Evolutionary conservation across 352 stramenopile species (phyloP).

Genomic region (Phytophthora gonapodyides): DNA sequence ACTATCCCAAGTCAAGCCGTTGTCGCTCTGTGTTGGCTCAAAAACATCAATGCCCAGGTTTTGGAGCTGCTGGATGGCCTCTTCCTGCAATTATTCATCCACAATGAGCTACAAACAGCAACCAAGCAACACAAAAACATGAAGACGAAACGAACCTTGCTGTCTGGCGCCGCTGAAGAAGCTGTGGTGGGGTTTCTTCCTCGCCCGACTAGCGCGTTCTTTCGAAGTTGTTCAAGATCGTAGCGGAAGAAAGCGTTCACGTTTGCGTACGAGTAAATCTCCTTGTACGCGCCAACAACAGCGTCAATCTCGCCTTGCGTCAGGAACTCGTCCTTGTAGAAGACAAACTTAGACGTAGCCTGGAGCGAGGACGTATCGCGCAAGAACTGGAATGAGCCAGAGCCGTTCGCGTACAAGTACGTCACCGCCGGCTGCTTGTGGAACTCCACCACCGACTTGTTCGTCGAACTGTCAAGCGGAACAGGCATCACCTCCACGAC

Average conservation of each 20-base stretch:
- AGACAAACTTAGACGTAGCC: conserved; percentile 66
- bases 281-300: conserved; percentile 84
- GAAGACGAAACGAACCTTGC: conserved; percentile 44
- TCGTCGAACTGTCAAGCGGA: conserved; percentile 34
- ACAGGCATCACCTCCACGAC: conserved; percentile 67
- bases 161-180: conserved; percentile 29
- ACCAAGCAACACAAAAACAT: background rate
- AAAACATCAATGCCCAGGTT: conserved; percentile 83
- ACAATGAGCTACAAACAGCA: conserved; percentile 2
- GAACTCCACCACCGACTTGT: conserved; percentile 67
- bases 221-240: conserved; percentile 68
- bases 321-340: conserved; percentile 87
- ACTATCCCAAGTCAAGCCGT: conserved; percentile 81
- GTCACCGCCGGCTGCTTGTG: conserved; percentile 72
- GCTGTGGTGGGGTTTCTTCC: conserved; percentile 26
- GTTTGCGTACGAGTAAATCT: conserved; percentile 81
- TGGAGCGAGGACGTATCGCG: conserved; percentile 51
- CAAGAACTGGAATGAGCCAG: conserved; percentile 85
- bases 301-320: conserved; percentile 72
- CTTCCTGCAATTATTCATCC: conserved; percentile 45
- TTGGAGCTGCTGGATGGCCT: conserved; percentile 83
- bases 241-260: conserved; percentile 76
- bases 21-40: conserved; percentile 60
- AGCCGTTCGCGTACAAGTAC: conserved; percentile 75
- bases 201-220: conserved; percentile 49